Conservation (phyloP, 140 eudicot species). For the Stevia rebaudiana region DNA sequence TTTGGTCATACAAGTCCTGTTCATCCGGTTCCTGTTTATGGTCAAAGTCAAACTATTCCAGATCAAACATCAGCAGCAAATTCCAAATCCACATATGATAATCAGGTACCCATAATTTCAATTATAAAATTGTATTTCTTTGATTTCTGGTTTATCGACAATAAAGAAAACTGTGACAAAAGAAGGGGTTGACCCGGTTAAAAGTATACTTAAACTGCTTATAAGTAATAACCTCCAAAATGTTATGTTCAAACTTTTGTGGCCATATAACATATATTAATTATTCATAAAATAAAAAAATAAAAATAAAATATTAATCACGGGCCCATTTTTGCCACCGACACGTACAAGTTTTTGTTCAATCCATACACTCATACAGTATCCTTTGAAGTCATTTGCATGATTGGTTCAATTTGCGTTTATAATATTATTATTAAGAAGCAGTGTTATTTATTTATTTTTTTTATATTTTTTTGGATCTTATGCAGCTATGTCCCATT, state of each 20-base stretch:
- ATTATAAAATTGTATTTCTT: neutral
- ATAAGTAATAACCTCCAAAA: neutral
- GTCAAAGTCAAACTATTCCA: constrained; percentile 27
- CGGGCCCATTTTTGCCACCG: neutral
- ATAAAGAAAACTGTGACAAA: neutral
- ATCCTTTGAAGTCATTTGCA: neutral
- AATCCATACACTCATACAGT: neutral
- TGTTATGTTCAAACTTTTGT: neutral
- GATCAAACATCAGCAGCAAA: constrained; percentile 32
- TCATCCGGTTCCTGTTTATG: constrained; percentile 28
- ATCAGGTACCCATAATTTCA: constrained; percentile 38
- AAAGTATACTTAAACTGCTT: neutral
- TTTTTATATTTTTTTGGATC: neutral
- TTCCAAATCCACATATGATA: constrained; percentile 57
- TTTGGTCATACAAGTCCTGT: constrained; percentile 29
- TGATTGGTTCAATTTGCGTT: neutral
- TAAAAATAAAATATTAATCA: neutral
- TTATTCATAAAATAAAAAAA: neutral
- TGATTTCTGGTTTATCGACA: neutral
- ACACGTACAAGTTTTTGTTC: neutral
- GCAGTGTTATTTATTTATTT: neutral
- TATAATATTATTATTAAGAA: neutral
- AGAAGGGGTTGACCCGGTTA: neutral
- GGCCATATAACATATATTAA: neutral
- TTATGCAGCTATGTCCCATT: constrained; percentile 74